A percentile compares a stretch with the other conserved stretches of the same genome.
Conservation (phyloP, 2,329 filamentous ascomycete species). For the Herpotrichia juniperi region DNA sequence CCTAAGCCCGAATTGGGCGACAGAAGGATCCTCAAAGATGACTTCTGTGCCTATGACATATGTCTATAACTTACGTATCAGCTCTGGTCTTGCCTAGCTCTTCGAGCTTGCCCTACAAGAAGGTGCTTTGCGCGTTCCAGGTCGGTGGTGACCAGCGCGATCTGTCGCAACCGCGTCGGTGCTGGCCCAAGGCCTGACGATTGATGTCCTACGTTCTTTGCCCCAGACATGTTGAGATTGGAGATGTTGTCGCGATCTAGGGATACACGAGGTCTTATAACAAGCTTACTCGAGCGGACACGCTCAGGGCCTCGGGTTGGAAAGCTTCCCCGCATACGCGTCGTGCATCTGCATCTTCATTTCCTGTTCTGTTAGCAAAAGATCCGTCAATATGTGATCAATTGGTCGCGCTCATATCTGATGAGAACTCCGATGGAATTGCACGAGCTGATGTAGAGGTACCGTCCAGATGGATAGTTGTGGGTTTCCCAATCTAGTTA, state of each 20-base stretch:
- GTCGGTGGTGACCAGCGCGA: conserved; percentile 40
- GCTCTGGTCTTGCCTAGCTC: not conserved
- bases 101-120: conserved; percentile 25
- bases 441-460: too few relatives aligned
- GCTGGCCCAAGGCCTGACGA: conserved; percentile 11
- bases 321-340: conserved; percentile 8
- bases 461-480: too few relatives aligned
- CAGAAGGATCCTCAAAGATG: conserved; percentile 46
- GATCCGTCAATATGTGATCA: not conserved
- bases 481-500: too few relatives aligned
- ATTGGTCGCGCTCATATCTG: too few relatives aligned
- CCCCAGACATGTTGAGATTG: conserved; percentile 13
- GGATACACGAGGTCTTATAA: not conserved
- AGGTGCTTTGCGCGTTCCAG: conserved; percentile 30
- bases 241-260: not conserved
- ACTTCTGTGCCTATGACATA: conserved; percentile 48
- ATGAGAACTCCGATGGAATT: too few relatives aligned
- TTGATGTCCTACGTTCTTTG: conserved; percentile 14
- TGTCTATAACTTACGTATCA: conserved; percentile 27
- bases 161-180: conserved; percentile 43
- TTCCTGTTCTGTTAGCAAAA: not conserved
- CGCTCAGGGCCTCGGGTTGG: conserved; percentile 7
- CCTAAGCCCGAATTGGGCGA: conserved; percentile 48
- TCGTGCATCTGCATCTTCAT: not conserved
- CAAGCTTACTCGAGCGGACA: conserved; percentile 9